Base-by-base conservation (phyloP, 306 rosid species). In the Malus fusca region DNA sequence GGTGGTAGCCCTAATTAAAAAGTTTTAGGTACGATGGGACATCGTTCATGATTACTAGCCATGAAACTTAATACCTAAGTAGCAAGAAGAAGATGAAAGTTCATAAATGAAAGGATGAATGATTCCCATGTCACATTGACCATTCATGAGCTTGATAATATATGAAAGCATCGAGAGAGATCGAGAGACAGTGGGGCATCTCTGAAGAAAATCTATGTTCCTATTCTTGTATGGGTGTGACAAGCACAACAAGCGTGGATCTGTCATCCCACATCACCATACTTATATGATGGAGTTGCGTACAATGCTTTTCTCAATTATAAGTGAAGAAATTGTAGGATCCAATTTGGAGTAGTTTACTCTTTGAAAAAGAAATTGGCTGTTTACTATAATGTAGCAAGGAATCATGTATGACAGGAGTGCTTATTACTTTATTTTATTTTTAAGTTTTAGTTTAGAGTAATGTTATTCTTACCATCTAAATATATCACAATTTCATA, bases 61-160 rank as follows among this genome's bases (percentile, higher is more conserved):
- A n/a, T 3, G 42, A 21, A 42, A 62, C 42, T 17, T 44, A 55
- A 35, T 6, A 31, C 12, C 21, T 5, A 22, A 4, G 4, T 10
- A 15, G 4, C n/a, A 53, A 19, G 46, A 2, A 69, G 73, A 26
- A 17, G n/a, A 46, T 26, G 26, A 69, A 25, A 48, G 18, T 43
- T 62, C 60, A 19, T n/a, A 74, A 55, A 76, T 23, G 56, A 19
- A 9, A 11, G 72, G 13, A 10, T 52, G 69, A 59, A 68, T 63
- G 80, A 70, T 58, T 85, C 78, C 67, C 77, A 80, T 66, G 83
- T 81, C 83, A 74, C 80, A 64, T 76, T 83, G 89, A 88, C 91
- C 85, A 60, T 81, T 88, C 88, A 83, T 83, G 75, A 60, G 86
- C 75, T 60, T 79, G 71, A 73, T 84, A 84, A 82, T 46, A 0